Base-by-base conservation (phyloP, 2,329 filamentous ascomycete genomes). In the Grosmannia clavigera region DNA sequence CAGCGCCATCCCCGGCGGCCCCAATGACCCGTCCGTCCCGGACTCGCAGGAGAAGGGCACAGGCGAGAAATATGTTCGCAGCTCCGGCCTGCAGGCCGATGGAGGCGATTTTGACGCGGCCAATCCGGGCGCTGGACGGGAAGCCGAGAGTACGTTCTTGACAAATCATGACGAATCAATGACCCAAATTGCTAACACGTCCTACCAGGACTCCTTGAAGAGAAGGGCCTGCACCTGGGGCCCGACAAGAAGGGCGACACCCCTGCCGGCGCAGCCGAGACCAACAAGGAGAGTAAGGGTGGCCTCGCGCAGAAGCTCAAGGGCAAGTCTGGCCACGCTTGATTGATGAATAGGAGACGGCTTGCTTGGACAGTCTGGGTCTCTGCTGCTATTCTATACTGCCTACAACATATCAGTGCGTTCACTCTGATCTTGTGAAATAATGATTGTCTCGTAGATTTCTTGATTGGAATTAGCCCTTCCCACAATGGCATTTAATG, bases 51-150 rank as follows among this genome's bases (percentile, higher is more conserved):
- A 52, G 2, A 16, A 16, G 25, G 79, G 77, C 1, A 82, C 79
- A 0, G 82, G 82, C 7, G 79, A 83, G 68, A 67, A 80, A 66
- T 80, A 80, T 61, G 76, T 85, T 63, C 81, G 78, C 70, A 78
- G 77, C 27, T 78, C 76, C 0, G 85, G 85, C 0, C 69, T 87
- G 33, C 71, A 75, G 40, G 82, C 83, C 19, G 84, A 89, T 48
- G 85, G 85, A 0, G 85, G 85, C 6, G 77, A 87, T 65, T 87
- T 87, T 67, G 85, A 88, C 66, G 83, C 81, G 4, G 73, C 78
- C 9, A 79, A 79, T 61, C 79, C 84, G 0, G 85, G 85, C 12
- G 86, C 86, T 12, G 84, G 83, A 3, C 73, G 71, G 43, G 86
- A 89, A 70, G 85, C 85, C 62, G 83, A 86, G 65, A 79, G 86